Evolutionary conservation across 2,329 filamentous ascomycete species (phyloP).

Genomic region (Fusarium azukiicola): DNA sequence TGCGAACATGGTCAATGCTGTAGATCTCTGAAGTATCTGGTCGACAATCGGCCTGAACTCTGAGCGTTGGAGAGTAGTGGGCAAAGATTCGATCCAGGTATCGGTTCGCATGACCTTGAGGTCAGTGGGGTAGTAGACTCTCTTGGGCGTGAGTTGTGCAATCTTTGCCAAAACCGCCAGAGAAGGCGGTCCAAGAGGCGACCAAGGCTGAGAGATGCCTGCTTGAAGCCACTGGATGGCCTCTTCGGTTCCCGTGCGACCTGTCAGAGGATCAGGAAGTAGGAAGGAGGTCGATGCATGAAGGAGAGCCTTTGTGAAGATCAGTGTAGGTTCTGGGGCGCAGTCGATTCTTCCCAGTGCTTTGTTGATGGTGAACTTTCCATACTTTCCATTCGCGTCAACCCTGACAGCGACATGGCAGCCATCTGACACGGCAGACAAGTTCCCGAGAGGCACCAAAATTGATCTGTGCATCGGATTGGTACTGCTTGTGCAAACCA

Average conservation of each 20-base stretch:
- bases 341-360: slow-evolving; percentile 77
- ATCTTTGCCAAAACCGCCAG: slow-evolving; percentile 34
- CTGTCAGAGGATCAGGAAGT: slow-evolving; percentile 78
- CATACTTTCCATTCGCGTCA: slow-evolving; percentile 63
- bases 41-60: slow-evolving; percentile 58
- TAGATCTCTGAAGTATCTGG: slow-evolving; percentile 57
- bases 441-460: slow-evolving; percentile 72
- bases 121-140: slow-evolving; percentile 62
- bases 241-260: slow-evolving; percentile 80
- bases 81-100: slow-evolving; percentile 55
- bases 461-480: slow-evolving; percentile 71
- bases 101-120: slow-evolving; percentile 61
- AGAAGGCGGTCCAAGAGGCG: slow-evolving; percentile 51
- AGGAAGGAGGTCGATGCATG: slow-evolving; percentile 81
- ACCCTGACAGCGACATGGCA: slow-evolving; percentile 55
- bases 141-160: slow-evolving; percentile 53
- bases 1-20: slow-evolving; percentile 49
- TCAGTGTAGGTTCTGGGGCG: slow-evolving; percentile 73
- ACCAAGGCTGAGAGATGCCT: slow-evolving; percentile 73
- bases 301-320: slow-evolving; percentile 77
- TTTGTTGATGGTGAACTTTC: slow-evolving; percentile 74
- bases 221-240: slow-evolving; percentile 73
- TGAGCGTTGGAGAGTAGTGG: slow-evolving; percentile 60
- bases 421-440: slow-evolving; percentile 33
- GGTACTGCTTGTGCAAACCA: slow-evolving; percentile 74